Conservation (phyloP, 2,329 filamentous ascomycete genomes). For the Clonostachys byssicola region DNA sequence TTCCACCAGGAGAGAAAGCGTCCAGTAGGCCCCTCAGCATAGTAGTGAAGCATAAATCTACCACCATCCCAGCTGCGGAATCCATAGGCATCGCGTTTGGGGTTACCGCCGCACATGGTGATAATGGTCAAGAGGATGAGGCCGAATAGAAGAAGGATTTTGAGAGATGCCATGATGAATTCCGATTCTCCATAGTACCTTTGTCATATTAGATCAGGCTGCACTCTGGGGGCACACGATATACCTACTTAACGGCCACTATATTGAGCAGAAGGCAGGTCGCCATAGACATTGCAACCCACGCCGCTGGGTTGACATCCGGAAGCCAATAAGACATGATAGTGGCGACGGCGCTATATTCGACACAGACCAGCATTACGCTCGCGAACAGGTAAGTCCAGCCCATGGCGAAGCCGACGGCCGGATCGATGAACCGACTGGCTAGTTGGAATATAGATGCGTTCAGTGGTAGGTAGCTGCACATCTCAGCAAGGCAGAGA, state of each 20-base stretch:
- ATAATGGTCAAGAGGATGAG: constrained; percentile 60
- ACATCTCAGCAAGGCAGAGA: constrained; percentile 52
- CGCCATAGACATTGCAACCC: constrained; percentile 41
- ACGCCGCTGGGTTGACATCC: constrained; percentile 38
- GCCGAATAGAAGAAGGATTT: constrained; percentile 44
- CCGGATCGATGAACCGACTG: constrained; percentile 50
- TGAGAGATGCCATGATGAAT: constrained; percentile 53
- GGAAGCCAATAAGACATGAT: constrained; percentile 38
- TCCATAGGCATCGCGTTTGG: constrained; percentile 56
- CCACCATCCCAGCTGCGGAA: constrained; percentile 49
- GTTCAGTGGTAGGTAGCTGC: constrained; percentile 48
- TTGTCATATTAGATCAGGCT: no score
- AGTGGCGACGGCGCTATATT: constrained; percentile 37
- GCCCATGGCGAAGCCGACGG: constrained; percentile 50
- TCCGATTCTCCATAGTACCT: constrained; percentile 36
- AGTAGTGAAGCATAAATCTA: constrained; percentile 24
- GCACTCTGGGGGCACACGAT: no score
- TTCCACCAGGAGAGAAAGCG: constrained; percentile 54
- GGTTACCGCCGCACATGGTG: no score
- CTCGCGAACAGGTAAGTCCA: constrained; percentile 47
- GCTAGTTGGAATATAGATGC: constrained; percentile 51
- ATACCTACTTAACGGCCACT: constrained; percentile 32
- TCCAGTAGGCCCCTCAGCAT: constrained; percentile 44
- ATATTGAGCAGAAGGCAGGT: constrained; percentile 42
- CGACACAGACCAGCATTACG: constrained; percentile 37